Evolutionary conservation across 1,284 basidiomycete species (phyloP).

Genomic region (Trichosporon ovoides): DNA sequence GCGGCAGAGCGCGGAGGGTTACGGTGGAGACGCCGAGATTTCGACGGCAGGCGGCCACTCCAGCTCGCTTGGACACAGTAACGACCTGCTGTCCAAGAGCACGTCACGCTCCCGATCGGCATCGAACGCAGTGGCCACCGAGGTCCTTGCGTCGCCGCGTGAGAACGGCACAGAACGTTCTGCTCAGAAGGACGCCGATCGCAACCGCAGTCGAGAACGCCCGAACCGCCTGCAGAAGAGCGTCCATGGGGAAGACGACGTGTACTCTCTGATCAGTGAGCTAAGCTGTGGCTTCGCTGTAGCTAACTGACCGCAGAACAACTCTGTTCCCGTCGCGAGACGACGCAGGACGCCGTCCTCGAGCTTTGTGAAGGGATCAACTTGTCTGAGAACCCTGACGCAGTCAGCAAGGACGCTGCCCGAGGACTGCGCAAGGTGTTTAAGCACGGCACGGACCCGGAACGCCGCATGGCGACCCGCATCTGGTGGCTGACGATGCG

Average conservation of each 20-base stretch:
- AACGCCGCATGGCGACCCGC: slow-evolving; percentile 38
- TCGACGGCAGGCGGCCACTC: slow-evolving; percentile 18
- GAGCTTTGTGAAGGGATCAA: slow-evolving; percentile 45
- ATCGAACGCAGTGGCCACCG: slow-evolving; percentile 27
- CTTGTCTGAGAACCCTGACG: slow-evolving; percentile 35
- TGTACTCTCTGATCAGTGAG: slow-evolving; percentile 38
- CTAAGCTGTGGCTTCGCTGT: background rate
- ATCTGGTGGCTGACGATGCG: slow-evolving; percentile 46
- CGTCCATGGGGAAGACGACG: slow-evolving; percentile 24
- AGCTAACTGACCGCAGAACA: slow-evolving; percentile 19
- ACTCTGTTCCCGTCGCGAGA: slow-evolving; percentile 31
- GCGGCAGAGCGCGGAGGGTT: slow-evolving; percentile 18
- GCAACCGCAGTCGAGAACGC: slow-evolving; percentile 1
- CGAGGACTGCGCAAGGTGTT: slow-evolving; percentile 44
- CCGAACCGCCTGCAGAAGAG: slow-evolving; percentile 8
- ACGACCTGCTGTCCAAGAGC: background rate
- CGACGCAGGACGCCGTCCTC: slow-evolving; percentile 34
- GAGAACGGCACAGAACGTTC: background rate
- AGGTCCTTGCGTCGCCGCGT: slow-evolving; percentile 29
- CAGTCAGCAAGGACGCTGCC: slow-evolving; percentile 42
- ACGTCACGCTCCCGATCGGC: slow-evolving; percentile 4
- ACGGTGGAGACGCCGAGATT: slow-evolving; percentile 14
- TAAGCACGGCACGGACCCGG: slow-evolving; percentile 41
- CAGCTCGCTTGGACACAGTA: slow-evolving; percentile 19
- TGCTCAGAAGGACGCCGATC: background rate